Conservation (phyloP, 495 filamentous ascomycete genomes). For the Podospora pseudocomata region DNA sequence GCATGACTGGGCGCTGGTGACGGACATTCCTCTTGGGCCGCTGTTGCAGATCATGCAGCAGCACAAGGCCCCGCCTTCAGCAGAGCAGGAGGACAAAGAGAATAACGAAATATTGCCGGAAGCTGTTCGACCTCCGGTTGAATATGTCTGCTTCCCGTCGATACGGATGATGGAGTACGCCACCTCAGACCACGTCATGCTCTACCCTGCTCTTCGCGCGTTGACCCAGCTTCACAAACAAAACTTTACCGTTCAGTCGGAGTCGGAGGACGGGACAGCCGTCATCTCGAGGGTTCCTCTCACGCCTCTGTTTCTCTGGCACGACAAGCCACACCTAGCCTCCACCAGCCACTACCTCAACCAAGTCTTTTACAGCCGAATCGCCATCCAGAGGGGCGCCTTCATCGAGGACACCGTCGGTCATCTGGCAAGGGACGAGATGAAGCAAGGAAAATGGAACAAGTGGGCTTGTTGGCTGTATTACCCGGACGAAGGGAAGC, state of each 20-base stretch:
- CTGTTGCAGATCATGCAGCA: constrained; percentile 41
- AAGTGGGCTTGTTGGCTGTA: constrained; percentile 51
- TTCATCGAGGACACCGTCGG: constrained; percentile 49
- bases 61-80: constrained; percentile 14
- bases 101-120: neutral
- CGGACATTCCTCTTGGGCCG: constrained; percentile 36
- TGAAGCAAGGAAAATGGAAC: constrained; percentile 44
- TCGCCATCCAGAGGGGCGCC: constrained; percentile 39
- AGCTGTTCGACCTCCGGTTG: constrained; percentile 26
- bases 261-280: neutral
- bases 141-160: constrained; percentile 43
- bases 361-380: constrained; percentile 40
- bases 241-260: constrained; percentile 27
- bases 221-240: constrained; percentile 39
- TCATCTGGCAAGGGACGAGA: constrained; percentile 44
- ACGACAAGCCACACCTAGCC: constrained; percentile 48
- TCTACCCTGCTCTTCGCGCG: constrained; percentile 33
- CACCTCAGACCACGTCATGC: constrained; percentile 38
- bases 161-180: constrained; percentile 44
- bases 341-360: constrained; percentile 42
- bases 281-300: constrained; percentile 31
- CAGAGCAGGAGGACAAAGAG: neutral
- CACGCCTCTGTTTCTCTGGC: constrained; percentile 50
- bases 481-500: constrained; percentile 40
- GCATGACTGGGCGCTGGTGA: constrained; percentile 45